Conservation (phyloP, 495 filamentous ascomycete species). For the Xylaria intraflava region DNA sequence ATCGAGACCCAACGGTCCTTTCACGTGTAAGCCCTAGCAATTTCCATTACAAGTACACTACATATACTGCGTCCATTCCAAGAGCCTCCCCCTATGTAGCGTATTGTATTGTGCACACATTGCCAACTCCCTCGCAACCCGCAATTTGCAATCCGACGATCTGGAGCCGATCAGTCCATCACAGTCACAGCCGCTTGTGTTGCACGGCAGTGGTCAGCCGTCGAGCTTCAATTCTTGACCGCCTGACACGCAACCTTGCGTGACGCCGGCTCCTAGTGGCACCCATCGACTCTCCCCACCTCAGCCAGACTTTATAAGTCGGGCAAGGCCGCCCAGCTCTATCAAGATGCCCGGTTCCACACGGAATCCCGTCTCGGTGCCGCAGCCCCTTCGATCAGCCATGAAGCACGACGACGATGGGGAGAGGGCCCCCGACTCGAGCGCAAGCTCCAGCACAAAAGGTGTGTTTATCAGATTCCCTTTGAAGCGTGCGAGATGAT, state of each 20-base stretch:
- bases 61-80: no score
- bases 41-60: no score
- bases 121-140: background rate
- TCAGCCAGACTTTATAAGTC: background rate
- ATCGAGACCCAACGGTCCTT: no score
- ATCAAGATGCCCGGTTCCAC: conserved; percentile 19
- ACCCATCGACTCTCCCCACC: background rate
- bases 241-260: background rate
- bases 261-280: background rate
- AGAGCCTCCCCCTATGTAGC: no score
- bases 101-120: no score
- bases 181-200: background rate
- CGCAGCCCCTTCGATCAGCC: conserved; percentile 35
- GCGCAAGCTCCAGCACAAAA: conserved; percentile 30
- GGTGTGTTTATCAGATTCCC: conserved; percentile 26
- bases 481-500: background rate
- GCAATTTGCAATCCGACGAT: no score
- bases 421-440: conserved; percentile 29
- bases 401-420: conserved; percentile 38
- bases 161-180: no score
- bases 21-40: no score
- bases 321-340: background rate
- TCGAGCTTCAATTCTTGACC: background rate
- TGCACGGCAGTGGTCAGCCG: background rate
- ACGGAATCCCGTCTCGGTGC: conserved; percentile 16